Conservation (phyloP, 257 asterid genomes). For the Striga asiatica region DNA sequence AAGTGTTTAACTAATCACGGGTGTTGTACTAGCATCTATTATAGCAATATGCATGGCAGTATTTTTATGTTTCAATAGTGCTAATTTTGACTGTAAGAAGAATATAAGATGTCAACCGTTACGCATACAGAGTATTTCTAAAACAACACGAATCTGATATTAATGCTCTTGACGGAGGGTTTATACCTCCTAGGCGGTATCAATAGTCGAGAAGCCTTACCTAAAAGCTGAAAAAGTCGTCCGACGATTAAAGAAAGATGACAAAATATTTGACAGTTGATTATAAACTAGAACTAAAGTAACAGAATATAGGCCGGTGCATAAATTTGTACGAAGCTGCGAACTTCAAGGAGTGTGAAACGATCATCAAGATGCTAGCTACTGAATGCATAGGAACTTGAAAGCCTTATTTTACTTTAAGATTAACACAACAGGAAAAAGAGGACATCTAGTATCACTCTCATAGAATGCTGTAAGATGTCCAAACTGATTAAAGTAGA, state of each 20-base stretch:
- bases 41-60: neutral
- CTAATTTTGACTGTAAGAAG: neutral
- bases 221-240: neutral
- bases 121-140: neutral
- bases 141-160: too few species aligned
- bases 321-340: neutral
- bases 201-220: too few species aligned
- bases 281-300: neutral
- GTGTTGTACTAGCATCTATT: too few species aligned
- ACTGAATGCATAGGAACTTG: neutral
- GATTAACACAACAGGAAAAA: neutral
- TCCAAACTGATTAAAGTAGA: constrained; percentile 6
- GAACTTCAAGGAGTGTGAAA: neutral
- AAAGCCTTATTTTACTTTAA: neutral
- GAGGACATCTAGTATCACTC: neutral
- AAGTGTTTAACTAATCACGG: too few species aligned
- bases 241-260: neutral
- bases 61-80: neutral
- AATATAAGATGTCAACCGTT: neutral
- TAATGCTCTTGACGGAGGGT: too few species aligned
- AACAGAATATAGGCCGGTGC: neutral
- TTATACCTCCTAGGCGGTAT: too few species aligned
- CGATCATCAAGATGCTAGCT: neutral
- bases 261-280: neutral
- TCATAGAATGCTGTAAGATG: too few species aligned